Percentiles rank a stretch among this genome's conserved stretches.
Evolutionary conservation across 495 filamentous ascomycete genomes (phyloP).

Genomic region (Neurospora sp.): DNA sequence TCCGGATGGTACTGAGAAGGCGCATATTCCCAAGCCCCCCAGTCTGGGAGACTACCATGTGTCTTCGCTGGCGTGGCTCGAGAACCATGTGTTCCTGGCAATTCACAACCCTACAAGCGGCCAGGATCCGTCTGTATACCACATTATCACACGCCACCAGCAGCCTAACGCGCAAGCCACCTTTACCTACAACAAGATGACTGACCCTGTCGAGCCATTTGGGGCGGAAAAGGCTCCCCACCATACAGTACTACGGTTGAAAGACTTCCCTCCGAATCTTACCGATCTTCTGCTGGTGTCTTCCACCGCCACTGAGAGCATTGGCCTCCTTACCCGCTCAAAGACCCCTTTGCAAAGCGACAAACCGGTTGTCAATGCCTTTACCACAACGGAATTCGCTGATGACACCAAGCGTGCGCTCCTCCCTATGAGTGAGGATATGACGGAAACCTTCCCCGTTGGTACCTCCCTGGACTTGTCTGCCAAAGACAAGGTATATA

Average conservation of each 20-base stretch:
- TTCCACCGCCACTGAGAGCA: slow-evolving; percentile 66
- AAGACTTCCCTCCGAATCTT: slow-evolving; percentile 67
- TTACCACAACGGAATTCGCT: slow-evolving; percentile 59
- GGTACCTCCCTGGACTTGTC: slow-evolving; percentile 78
- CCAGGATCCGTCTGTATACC: slow-evolving; percentile 51
- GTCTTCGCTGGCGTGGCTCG: slow-evolving; percentile 79
- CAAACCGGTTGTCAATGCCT: slow-evolving; percentile 52
- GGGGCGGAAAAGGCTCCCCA: slow-evolving; percentile 57
- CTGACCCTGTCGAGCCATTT: slow-evolving; percentile 61
- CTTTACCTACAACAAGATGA: slow-evolving; percentile 62
- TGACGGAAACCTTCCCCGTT: slow-evolving; percentile 65
- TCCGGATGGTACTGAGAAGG: slow-evolving; percentile 64
- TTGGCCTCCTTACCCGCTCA: slow-evolving; percentile 68
- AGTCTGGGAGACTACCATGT: slow-evolving; percentile 61
- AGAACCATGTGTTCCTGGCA: slow-evolving; percentile 74
- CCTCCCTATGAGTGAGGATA: slow-evolving; percentile 55
- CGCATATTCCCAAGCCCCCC: slow-evolving; percentile 67
- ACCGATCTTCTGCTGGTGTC: slow-evolving; percentile 71
- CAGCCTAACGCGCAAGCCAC: slow-evolving; percentile 22
- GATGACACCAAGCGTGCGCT: slow-evolving; percentile 71
- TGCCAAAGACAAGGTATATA: slow-evolving; percentile 61
- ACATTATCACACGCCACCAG: slow-evolving; percentile 61
- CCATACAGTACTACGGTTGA: slow-evolving; percentile 64
- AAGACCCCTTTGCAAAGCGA: slow-evolving; percentile 52
- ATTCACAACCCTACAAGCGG: slow-evolving; percentile 57